These are phyloP conservation scores for Crithidia bombi DNA, from an alignment of 208 protist species.

Conservation along the genomic window DNA sequence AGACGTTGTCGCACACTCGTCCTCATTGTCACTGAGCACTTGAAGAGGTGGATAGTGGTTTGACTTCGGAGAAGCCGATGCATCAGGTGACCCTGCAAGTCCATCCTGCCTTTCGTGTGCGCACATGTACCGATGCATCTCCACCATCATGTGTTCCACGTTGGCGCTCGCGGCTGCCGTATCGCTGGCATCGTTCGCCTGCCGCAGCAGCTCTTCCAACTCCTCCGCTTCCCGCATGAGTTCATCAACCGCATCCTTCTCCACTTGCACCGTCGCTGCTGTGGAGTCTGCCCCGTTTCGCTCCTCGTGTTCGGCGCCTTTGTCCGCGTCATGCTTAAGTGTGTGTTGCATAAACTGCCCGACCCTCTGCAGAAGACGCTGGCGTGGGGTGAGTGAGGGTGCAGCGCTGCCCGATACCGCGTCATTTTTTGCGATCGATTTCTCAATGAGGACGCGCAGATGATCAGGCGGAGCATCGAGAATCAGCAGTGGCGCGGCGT, in stretches of 20 bases:
- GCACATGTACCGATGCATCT: constrained; percentile 26
- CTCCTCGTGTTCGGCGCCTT: not conserved
- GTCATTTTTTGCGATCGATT: constrained; percentile 10
- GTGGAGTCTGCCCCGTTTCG: not conserved
- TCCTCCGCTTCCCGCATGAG: constrained; percentile 21
- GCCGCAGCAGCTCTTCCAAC: constrained; percentile 26
- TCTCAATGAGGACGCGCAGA: constrained; percentile 29
- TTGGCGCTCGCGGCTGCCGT: not conserved
- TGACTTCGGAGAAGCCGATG: not conserved
- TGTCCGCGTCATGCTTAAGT: constrained; percentile 2
- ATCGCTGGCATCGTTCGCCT: constrained; percentile 14
- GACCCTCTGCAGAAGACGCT: constrained; percentile 24
- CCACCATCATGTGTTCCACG: constrained; percentile 22
- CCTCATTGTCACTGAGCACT: too few species aligned
- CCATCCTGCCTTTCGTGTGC: not conserved
- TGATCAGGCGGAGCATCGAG: constrained; percentile 34
- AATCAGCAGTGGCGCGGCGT: not conserved
- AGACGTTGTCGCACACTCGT: too few species aligned
- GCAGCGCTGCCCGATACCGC: not conserved
- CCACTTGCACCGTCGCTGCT: not conserved
- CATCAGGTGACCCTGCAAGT: not conserved
- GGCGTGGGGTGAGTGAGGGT: constrained; percentile 4
- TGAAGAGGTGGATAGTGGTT: too few species aligned
- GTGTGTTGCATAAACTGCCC: constrained; percentile 31
- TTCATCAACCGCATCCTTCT: not conserved